Evolutionary conservation across 2,329 filamentous ascomycete genomes (phyloP).

Genomic region (Remersonia thermophila): DNA sequence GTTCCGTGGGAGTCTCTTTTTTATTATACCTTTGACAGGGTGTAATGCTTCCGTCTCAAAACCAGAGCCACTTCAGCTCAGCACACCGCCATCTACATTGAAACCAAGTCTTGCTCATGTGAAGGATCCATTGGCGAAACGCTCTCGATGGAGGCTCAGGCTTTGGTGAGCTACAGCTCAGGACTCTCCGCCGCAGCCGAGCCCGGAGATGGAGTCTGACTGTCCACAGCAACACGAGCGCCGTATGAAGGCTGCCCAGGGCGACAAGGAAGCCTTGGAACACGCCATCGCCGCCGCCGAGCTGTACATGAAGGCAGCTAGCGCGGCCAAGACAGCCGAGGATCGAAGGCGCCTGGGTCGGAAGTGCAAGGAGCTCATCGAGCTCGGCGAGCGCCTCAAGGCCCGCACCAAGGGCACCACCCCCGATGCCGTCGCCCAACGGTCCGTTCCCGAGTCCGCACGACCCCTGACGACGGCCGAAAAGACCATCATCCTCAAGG

Average conservation of each 20-base stretch:
- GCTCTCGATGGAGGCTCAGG: constrained; percentile 35
- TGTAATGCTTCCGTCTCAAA: too few relatives aligned
- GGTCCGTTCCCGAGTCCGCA: constrained; percentile 21
- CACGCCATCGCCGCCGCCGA: constrained; percentile 69
- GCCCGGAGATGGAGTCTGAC: constrained; percentile 4
- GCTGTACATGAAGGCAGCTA: constrained; percentile 65
- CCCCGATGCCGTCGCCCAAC: constrained; percentile 9
- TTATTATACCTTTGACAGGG: too few relatives aligned
- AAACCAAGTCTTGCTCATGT: neutral
- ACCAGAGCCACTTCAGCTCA: too few relatives aligned
- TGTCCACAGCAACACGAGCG: constrained; percentile 38
- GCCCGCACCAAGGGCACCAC: constrained; percentile 8
- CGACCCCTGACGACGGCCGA: constrained; percentile 57
- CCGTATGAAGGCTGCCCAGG: constrained; percentile 33
- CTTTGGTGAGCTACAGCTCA: constrained; percentile 24
- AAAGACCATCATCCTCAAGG: constrained; percentile 62
- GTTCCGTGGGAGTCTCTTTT: too few relatives aligned
- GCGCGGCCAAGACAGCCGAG: constrained; percentile 42
- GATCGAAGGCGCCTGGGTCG: constrained; percentile 56
- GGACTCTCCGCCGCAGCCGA: too few relatives aligned
- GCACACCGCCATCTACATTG: too few relatives aligned
- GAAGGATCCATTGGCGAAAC: neutral
- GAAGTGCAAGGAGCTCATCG: constrained; percentile 59
- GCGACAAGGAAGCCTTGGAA: constrained; percentile 53
- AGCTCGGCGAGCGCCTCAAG: constrained; percentile 67